Conservation (phyloP, 495 filamentous ascomycete genomes). For the Cryomyces antarcticus region DNA sequence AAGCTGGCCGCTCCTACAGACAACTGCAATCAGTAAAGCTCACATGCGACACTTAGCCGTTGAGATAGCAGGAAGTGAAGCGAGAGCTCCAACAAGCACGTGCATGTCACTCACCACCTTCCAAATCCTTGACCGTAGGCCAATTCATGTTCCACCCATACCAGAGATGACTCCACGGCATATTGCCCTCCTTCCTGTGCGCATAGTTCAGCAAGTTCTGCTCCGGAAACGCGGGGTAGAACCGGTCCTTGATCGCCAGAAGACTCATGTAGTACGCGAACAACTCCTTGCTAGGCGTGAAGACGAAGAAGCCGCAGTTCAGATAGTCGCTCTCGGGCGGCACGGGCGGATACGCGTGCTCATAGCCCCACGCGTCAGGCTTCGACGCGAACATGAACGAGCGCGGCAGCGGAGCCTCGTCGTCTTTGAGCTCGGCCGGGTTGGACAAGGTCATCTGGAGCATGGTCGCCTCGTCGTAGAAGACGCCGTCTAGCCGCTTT, state of each 20-base stretch:
- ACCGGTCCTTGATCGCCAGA: conserved; percentile 2
- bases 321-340: conserved; percentile 6
- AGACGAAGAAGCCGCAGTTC: conserved; percentile 10
- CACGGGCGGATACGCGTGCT: conserved; percentile 6
- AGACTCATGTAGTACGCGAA: conserved; percentile 10
- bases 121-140: conserved; percentile 9
- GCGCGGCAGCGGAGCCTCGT: conserved; percentile 8
- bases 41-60: too few species aligned
- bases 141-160: conserved; percentile 15
- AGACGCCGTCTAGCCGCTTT: conserved; percentile 9
- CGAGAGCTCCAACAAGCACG: too few species aligned
- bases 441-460: conserved; percentile 4
- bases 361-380: conserved; percentile 5
- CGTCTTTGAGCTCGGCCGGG: neutral
- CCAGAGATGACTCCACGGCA: conserved; percentile 12
- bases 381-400: conserved; percentile 10
- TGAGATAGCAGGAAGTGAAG: too few species aligned
- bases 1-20: too few species aligned
- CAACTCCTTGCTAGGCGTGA: conserved; percentile 5
- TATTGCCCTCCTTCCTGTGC: conserved; percentile 8
- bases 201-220: conserved; percentile 11
- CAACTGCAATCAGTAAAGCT: too few species aligned
- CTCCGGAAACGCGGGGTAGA: conserved; percentile 6
- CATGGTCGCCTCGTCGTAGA: conserved; percentile 12
- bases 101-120: neutral